Evolutionary conservation across 345 rosid genomes (phyloP), one percentile per base, ranked within the genome.

Genomic region (Eutrema japonicum): DNA sequence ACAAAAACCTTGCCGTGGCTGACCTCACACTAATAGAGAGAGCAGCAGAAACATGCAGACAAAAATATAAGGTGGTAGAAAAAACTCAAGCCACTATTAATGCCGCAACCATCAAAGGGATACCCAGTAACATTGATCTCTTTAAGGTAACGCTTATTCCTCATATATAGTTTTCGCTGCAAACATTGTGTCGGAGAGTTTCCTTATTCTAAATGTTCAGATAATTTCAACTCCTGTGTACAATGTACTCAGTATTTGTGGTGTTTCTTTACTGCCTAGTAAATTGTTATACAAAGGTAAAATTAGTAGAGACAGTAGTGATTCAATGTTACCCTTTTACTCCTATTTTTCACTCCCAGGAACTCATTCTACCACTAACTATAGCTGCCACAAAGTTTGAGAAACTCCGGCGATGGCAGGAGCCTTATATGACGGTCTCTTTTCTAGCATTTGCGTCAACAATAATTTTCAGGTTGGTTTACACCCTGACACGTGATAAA

Each of bases 11-110:
- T 70, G 85, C 83, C 16, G 97, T 91, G 41, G 99, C 87, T 43
- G 96, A 86, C 81, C 75, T 66, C 72, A 81, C 88, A 57, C 87
- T 87, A 36, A 82, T 85, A 49, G 96, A 95, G 82, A 89, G 86
- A 80, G 96, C 96, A 72, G 89, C 88, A 59, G 64, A 72, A 42
- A 78, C 73, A 56, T 95, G 96, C 84, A 84, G 70, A 80, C 73
- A 86, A 67, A 95, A 87, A 76, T 83, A 76, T 33, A 88, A 75
- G 74, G 85, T 83, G 51, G 90, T 87, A 43, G 92, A 95, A 69
- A 89, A 84, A 75, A 89, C 99, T 62, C 99, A 91, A 82, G 99
- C 96, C 46, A 95, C 99, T 27, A 88, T 95, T 53, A 88, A 91
- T 78, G 99, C 99, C 74, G 99, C 99, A 41, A 86, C 79, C 82